Base-by-base conservation (phyloP, 2,329 filamentous ascomycete species). In the Colletotrichum plurivorum region DNA sequence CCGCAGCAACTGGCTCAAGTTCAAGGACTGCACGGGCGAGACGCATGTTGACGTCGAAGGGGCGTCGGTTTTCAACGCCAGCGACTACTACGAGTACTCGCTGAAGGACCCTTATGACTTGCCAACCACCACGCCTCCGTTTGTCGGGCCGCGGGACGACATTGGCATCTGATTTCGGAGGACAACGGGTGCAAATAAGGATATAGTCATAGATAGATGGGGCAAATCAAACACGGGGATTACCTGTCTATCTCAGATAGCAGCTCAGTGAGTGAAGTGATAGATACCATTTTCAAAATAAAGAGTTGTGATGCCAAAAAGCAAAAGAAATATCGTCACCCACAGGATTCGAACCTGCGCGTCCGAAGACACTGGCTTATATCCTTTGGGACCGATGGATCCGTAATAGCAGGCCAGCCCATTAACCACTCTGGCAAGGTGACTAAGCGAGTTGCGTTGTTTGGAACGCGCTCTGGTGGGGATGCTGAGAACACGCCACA, bases 321-420 rank as follows among this genome's bases (percentile, higher is more conserved):
- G 6, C 2, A 16, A 5, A 22, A n/a, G 16, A 18, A 22, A 43
- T 15, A 1, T 13, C 66, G 66, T 69, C 66, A 58, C 66, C 61
- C 62, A 69, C 66, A 69, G 66, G 66, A 69, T 69, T 69, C 66
- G 66, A 69, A 69, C 66, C 66, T 69, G 66, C 66, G 66, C 66
- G 66, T 59, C 66, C 66, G 66, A 69, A 69, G 66, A 54, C 66
- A 69, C 66, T 69, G 61, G 61, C 66, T 66, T 65, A 9, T 10
- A 36, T 36, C 9, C 31, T 36, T 36, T 10, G 7, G 9, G 31
- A 41, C 53, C 48, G 36, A 16, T 8, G 6, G 18, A 41, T 43
- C 27, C 53, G 27, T 60, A 45, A 39, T 69, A 69, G 66, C 66
- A 69, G 66, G 66, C 61, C 66, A 69, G 66, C 61, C 66, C 66